A percentile compares a stretch with the other conserved stretches of the same genome.
phyloP scores from a whole-genome alignment of 176 grass and related monocot genomes.

The Alloteropsis semialata region DNA sequence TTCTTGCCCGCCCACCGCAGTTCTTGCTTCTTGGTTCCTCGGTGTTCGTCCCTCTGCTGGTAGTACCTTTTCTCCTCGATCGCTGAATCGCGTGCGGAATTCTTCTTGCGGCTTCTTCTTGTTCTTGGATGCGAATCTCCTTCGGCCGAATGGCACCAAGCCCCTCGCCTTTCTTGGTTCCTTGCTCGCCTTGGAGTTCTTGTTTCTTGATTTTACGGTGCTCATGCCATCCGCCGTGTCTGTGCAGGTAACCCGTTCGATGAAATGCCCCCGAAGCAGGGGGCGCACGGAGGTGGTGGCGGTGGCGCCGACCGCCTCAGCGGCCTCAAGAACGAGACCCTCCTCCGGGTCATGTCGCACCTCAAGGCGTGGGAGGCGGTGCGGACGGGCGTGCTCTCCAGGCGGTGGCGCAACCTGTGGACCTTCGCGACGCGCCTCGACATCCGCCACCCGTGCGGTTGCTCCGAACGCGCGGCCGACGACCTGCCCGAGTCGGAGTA shows the following conservation, averaged over 20 bases:
- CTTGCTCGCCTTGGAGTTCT: background rate
- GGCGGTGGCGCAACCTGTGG: too few species aligned
- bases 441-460: constrained; percentile 8
- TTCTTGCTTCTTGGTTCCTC: too few species aligned
- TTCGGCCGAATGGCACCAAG: background rate
- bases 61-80: too few species aligned
- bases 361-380: too few species aligned
- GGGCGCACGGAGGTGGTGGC: background rate
- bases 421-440: too few species aligned
- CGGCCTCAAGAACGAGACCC: too few species aligned
- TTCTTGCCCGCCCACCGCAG: too few species aligned
- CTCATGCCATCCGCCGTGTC: background rate
- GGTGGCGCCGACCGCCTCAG: background rate
- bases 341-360: too few species aligned
- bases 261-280: constrained; percentile 3
- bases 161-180: background rate
- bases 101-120: background rate
- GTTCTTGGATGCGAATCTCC: background rate
- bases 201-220: background rate
- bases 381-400: too few species aligned
- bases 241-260: too few species aligned
- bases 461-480: background rate
- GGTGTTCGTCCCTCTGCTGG: too few species aligned
- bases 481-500: background rate
- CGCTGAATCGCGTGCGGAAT: too few species aligned